Evolutionary conservation across 495 filamentous ascomycete genomes (phyloP).

Genomic region (Neurospora tetraspora): DNA sequence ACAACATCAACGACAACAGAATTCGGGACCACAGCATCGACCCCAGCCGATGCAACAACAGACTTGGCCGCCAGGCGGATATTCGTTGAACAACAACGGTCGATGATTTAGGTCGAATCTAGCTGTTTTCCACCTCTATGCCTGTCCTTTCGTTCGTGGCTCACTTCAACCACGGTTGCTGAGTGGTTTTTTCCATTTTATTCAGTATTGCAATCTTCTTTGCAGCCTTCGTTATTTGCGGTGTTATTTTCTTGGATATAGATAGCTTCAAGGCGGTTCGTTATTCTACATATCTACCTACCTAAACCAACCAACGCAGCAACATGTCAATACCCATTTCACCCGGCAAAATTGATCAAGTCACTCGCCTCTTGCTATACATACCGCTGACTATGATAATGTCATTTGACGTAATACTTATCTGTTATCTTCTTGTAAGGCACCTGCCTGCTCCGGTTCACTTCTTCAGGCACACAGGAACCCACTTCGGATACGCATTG

Average conservation of each 20-base stretch:
- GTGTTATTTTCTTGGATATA: background rate
- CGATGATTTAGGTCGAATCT: background rate
- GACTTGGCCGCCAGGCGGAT: background rate
- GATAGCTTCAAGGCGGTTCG: background rate
- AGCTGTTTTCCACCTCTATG: background rate
- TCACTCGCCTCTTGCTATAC: background rate
- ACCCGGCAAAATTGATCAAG: background rate
- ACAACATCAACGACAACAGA: background rate
- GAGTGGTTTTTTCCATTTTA: background rate
- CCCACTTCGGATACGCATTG: too few relatives aligned
- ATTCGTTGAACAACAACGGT: background rate
- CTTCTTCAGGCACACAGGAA: too few relatives aligned
- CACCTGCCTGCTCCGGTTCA: too few relatives aligned
- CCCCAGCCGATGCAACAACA: background rate
- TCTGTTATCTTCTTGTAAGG: too few relatives aligned
- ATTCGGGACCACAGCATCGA: background rate
- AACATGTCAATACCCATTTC: background rate
- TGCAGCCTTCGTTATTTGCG: background rate
- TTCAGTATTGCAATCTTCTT: background rate
- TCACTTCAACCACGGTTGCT: too few relatives aligned
- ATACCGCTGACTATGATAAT: background rate
- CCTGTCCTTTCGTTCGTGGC: too few relatives aligned
- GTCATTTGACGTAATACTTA: background rate
- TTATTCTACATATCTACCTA: background rate
- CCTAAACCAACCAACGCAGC: too few relatives aligned